A percentile compares a stretch with the other conserved stretches of the same genome.
Conservation (phyloP, 768 basidiomycete genomes). For the Termitomyces sp. region DNA sequence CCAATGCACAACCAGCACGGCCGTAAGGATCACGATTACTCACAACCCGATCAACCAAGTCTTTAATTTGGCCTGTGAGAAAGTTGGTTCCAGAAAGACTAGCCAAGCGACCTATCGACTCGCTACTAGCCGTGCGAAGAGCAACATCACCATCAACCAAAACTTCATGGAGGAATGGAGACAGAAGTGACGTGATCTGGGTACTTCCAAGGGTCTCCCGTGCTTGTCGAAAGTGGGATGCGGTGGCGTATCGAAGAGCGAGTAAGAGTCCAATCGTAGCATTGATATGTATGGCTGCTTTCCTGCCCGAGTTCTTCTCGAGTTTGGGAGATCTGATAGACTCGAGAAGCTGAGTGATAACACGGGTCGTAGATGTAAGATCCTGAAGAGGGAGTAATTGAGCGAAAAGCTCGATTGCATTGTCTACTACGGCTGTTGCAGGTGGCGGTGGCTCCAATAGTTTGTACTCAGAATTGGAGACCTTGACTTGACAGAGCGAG, state of each 20-base stretch:
- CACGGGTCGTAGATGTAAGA: slow-evolving; percentile 44
- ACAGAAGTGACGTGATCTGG: slow-evolving; percentile 55
- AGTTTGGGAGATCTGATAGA: slow-evolving; percentile 68
- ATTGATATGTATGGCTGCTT: slow-evolving; percentile 80
- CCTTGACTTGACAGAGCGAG: slow-evolving; percentile 51
- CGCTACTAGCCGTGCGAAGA: slow-evolving; percentile 75
- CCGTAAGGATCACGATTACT: slow-evolving; percentile 90
- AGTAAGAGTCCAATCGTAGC: slow-evolving; percentile 68
- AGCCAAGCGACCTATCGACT: slow-evolving; percentile 83
- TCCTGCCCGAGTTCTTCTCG: slow-evolving; percentile 83
- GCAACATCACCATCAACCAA: slow-evolving; percentile 76
- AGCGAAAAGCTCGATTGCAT: slow-evolving; percentile 83
- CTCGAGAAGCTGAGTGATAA: slow-evolving; percentile 55
- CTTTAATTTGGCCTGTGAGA: slow-evolving; percentile 82
- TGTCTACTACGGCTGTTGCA: slow-evolving; percentile 78
- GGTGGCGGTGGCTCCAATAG: slow-evolving; percentile 66
- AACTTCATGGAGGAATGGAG: slow-evolving; percentile 78
- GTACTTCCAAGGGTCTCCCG: slow-evolving; percentile 62
- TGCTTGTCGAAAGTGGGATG: slow-evolving; percentile 47
- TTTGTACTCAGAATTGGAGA: slow-evolving; percentile 36
- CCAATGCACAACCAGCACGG: slow-evolving; percentile 89
- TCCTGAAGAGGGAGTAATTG: slow-evolving; percentile 77
- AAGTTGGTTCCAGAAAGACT: slow-evolving; percentile 79
- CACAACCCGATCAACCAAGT: slow-evolving; percentile 88
- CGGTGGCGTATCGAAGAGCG: slow-evolving; percentile 54